phyloP scores from a whole-genome alignment of 2,329 filamentous ascomycete genomes.

The Dactylella cylindrospora region DNA sequence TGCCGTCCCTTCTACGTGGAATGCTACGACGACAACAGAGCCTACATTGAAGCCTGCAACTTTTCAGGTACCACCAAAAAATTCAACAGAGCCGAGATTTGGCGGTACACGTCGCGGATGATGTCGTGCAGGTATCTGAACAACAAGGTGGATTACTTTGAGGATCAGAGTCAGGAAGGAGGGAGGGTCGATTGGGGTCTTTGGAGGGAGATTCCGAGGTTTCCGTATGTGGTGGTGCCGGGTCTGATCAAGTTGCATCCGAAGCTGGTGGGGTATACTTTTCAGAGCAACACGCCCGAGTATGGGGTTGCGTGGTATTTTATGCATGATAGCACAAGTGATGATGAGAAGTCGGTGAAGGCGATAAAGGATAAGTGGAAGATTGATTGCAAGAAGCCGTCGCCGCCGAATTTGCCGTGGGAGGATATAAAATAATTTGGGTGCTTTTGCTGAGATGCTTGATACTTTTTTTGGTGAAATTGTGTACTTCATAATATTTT shows the following conservation, averaged over 20 bases:
- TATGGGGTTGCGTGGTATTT: slow-evolving; percentile 13
- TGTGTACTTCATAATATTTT: too few relatives aligned
- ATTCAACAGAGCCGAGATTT: not conserved
- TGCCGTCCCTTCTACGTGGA: slow-evolving; percentile 11
- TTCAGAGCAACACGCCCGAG: not conserved
- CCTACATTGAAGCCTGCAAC: slow-evolving; percentile 29
- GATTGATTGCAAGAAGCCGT: too few relatives aligned
- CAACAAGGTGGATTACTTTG: not conserved
- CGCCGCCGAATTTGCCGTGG: too few relatives aligned
- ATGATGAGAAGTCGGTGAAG: too few relatives aligned
- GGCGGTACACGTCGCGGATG: not conserved
- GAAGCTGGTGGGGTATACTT: slow-evolving; percentile 7
- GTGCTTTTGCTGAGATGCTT: too few relatives aligned
- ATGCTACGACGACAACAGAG: slow-evolving; percentile 8
- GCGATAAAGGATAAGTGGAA: too few relatives aligned
- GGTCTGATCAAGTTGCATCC: not conserved
- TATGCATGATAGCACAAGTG: too few relatives aligned
- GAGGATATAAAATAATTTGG: too few relatives aligned
- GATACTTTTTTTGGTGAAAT: too few relatives aligned
- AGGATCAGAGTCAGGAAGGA: not conserved
- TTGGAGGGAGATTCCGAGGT: not conserved
- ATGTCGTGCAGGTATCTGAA: not conserved
- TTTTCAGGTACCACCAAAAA: not conserved
- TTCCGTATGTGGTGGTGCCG: not conserved
- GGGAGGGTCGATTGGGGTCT: not conserved